These are phyloP conservation scores for Puccinia horiana DNA, from an alignment of 1,284 basidiomycete genomes.

Conservation along the genomic window DNA sequence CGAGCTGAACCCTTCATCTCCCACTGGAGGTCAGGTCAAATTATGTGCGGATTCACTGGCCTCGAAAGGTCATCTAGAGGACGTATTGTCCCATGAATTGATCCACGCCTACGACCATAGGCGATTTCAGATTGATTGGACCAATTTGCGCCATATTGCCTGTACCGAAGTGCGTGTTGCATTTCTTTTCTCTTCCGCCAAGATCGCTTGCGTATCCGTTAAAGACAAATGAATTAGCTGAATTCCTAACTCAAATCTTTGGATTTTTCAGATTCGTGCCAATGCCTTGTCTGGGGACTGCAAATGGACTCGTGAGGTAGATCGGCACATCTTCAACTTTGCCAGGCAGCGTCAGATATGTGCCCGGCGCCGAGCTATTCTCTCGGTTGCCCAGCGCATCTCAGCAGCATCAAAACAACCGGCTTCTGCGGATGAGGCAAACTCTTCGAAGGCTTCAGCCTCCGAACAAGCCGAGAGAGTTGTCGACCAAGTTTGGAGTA, in stretches of 20 bases:
- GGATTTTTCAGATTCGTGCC: conserved; percentile 33
- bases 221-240: neutral
- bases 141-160: conserved; percentile 36
- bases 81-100: conserved; percentile 47
- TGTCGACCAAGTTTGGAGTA: conserved; percentile 46
- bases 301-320: conserved; percentile 44
- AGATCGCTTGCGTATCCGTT: neutral
- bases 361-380: conserved; percentile 40
- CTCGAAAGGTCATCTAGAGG: conserved; percentile 35
- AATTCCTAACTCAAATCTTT: neutral
- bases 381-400: conserved; percentile 33
- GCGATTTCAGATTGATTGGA: conserved; percentile 45
- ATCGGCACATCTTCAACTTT: conserved; percentile 44
- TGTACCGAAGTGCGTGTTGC: conserved; percentile 35
- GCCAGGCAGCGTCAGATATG: conserved; percentile 45
- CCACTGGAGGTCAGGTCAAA: conserved; percentile 34
- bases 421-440: neutral
- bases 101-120: conserved; percentile 48
- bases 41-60: conserved; percentile 37
- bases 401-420: neutral
- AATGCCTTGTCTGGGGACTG: conserved; percentile 49
- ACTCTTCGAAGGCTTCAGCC: neutral
- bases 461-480: conserved; percentile 28
- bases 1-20: conserved; percentile 1
- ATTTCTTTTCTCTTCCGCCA: neutral